Evolutionary conservation across 2,329 filamentous ascomycete species (phyloP), one percentile per base, ranked within the genome.

Genomic region (Aplosporella prunicola): DNA sequence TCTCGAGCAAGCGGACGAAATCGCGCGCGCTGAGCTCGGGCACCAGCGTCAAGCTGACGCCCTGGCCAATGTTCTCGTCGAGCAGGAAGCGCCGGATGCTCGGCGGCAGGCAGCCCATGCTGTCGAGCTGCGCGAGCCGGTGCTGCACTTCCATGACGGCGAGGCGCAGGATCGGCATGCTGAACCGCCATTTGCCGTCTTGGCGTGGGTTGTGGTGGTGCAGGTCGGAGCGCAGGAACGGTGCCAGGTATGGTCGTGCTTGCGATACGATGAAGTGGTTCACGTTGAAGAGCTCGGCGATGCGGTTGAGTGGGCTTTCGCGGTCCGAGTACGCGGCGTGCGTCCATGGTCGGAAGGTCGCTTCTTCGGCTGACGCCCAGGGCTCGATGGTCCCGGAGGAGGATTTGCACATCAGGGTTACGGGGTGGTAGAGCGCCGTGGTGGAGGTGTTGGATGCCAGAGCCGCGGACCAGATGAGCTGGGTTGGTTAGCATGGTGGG

Each of bases 181-280:
- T 55, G 64, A 78, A 35, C 65, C 73, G 50, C 71, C 72, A 63
- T 64, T 72, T 58, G 64, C 75, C 51, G 65, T 74, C 44, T 67
- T 76, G 57, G 66, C 73, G 48, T 66, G 72, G 54, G 69, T 72
- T 48, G 1, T 83, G 80, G 4, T 82, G 80, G 58, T 88, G 82
- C 64, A 88, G 77, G 48, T 89, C 83, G 30, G 80, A 82, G 43
- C 81, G 78, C 5, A 93, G 68, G 50, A 94, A 91, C 0, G 88
- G 88, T 18, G 89, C 80, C 11, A 94, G 69, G 58, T 93, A 94
- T 0, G 89, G 89, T 3, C 88, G 74, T 1, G 89, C 87, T 63
- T 95, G 89, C 46, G 83, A 91, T 47, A 96, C 78, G 46, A 96
- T 86, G 62, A 93, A 95, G 64, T 95, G 88, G 55, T 94, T 93